Evolutionary conservation across 2,329 filamentous ascomycete genomes (phyloP).

Genomic region (Monilinia laxa): DNA sequence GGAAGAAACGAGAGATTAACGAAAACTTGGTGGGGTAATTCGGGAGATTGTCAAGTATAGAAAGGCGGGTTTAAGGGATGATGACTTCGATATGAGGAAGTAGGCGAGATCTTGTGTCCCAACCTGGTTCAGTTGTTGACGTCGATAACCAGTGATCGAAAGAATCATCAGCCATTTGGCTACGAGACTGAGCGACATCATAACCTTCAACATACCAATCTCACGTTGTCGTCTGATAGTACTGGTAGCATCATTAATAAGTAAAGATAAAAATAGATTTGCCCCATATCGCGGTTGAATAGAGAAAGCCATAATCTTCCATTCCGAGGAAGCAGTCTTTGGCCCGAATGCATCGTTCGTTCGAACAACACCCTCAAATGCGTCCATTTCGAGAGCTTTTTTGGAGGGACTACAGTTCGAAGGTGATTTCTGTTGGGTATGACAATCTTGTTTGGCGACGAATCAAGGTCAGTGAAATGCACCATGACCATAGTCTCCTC

Average conservation of each 20-base stretch:
- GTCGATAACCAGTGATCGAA: constrained; percentile 64
- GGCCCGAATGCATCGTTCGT: constrained; percentile 55
- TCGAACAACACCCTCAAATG: constrained; percentile 63
- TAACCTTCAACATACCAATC: constrained; percentile 60
- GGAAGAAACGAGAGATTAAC: constrained; percentile 71
- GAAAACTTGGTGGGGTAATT: constrained; percentile 70
- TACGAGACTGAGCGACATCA: constrained; percentile 56
- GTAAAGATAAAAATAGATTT: constrained; percentile 27
- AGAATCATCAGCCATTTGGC: constrained; percentile 62
- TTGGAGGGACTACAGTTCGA: constrained; percentile 64
- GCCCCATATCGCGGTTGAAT: constrained; percentile 71
- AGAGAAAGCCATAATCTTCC: constrained; percentile 72
- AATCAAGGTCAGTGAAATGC: constrained; percentile 65
- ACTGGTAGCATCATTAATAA: constrained; percentile 29
- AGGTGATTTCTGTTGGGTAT: constrained; percentile 50
- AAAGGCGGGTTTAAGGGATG: constrained; percentile 69
- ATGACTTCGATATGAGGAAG: constrained; percentile 75
- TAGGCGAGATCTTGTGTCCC: constrained; percentile 54
- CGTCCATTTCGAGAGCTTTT: constrained; percentile 66
- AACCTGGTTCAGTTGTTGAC: constrained; percentile 59
- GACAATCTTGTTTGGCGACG: constrained; percentile 68
- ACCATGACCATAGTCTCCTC: constrained; percentile 73
- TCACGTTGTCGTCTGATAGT: constrained; percentile 49
- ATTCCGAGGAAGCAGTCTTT: constrained; percentile 60
- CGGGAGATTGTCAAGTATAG: constrained; percentile 72